These are phyloP conservation scores for Penicillium palitans DNA, from an alignment of 2,329 filamentous ascomycete species.

Conservation along the genomic window DNA sequence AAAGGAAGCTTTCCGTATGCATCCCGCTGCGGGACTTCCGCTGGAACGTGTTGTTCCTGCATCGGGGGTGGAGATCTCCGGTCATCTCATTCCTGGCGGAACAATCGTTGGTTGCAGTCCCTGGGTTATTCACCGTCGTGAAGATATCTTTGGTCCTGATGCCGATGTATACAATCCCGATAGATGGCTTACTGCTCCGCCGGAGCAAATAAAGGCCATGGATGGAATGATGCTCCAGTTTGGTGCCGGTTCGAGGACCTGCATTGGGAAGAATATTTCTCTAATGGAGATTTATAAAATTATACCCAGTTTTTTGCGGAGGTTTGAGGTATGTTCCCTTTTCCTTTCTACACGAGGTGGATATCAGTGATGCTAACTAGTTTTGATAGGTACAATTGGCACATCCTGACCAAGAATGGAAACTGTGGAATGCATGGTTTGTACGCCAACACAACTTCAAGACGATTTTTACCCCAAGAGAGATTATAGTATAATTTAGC, in stretches of 20 bases:
- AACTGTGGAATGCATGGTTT: conserved; percentile 4
- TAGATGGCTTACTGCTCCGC: conserved; percentile 15
- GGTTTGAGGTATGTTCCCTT: conserved; percentile 19
- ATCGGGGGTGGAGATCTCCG: conserved; percentile 11
- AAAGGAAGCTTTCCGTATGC: conserved; percentile 74
- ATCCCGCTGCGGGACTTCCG: conserved; percentile 71
- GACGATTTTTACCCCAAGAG: neutral
- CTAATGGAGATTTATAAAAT: conserved; percentile 33
- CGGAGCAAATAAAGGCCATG: conserved; percentile 18
- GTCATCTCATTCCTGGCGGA: conserved; percentile 19
- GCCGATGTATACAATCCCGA: conserved; percentile 54
- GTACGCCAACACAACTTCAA: neutral
- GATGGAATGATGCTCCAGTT: conserved; percentile 22
- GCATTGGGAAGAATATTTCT: conserved; percentile 34
- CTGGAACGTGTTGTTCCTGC: conserved; percentile 71
- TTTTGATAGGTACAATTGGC: neutral
- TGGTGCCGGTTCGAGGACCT: conserved; percentile 29
- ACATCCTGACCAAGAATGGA: conserved; percentile 2
- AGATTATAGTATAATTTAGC: neutral
- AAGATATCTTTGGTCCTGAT: conserved; percentile 68
- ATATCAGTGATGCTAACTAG: neutral
- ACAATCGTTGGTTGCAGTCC: conserved; percentile 70
- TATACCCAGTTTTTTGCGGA: conserved; percentile 25
- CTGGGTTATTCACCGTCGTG: conserved; percentile 70
- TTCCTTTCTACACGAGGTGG: no score